Evolutionary conservation across 371 early-diverging fungal species (phyloP).

Genomic region (Rhizomucor pusillus): DNA sequence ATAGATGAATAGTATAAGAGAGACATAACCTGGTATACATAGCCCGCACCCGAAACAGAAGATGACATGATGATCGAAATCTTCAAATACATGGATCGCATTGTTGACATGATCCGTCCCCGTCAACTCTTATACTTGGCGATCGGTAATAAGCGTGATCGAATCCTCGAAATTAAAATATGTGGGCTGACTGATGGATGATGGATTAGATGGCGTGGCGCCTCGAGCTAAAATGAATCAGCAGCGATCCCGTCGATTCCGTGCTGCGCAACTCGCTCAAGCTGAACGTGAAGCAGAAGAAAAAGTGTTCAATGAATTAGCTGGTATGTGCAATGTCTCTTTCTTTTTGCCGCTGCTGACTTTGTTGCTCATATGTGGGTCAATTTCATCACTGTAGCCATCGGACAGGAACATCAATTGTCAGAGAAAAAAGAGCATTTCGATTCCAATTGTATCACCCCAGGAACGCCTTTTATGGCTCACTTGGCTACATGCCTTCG

Average conservation of each 20-base stretch:
- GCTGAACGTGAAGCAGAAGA: constrained; percentile 75
- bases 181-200: neutral
- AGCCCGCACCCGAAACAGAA: constrained; percentile 89
- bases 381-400: constrained; percentile 30
- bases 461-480: constrained; percentile 99
- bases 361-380: neutral
- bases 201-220: constrained; percentile 93
- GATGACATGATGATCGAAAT: constrained; percentile 95
- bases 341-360: neutral
- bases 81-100: constrained; percentile 93
- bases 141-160: constrained; percentile 65
- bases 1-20: too few relatives aligned
- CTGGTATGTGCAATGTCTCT: constrained; percentile 1
- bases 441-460: constrained; percentile 99
- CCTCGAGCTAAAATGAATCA: constrained; percentile 99
- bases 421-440: constrained; percentile 73
- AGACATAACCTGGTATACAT: constrained; percentile 2
- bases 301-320: constrained; percentile 58
- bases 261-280: constrained; percentile 86
- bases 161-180: neutral
- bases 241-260: constrained; percentile 98
- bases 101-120: constrained; percentile 91
- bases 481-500: constrained; percentile 82
- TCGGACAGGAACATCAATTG: constrained; percentile 46
- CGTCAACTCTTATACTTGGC: constrained; percentile 96